Evolutionary conservation across 257 asterid genomes (phyloP).

Genomic region (Galeopsis tetrahit): DNA sequence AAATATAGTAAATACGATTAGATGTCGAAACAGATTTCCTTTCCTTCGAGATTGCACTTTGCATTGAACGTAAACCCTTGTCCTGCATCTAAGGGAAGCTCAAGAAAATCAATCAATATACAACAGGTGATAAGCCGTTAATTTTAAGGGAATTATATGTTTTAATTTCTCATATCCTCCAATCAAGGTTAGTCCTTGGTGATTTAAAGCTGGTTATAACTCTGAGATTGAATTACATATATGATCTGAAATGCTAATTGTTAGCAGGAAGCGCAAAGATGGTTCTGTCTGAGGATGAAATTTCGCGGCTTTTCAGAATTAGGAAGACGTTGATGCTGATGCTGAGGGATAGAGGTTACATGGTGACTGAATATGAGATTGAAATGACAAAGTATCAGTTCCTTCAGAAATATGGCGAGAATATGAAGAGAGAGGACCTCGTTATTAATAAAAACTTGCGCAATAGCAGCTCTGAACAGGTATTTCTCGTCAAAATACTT

Average conservation of each 20-base stretch:
- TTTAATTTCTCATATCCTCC: background rate
- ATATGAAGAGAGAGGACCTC: conserved; percentile 80
- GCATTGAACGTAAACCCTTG: conserved; percentile 17
- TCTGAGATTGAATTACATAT: background rate
- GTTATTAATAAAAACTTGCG: conserved; percentile 55
- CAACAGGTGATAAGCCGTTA: conserved; percentile 23
- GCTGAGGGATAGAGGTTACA: conserved; percentile 53
- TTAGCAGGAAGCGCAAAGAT: conserved; percentile 39
- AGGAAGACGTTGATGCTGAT: conserved; percentile 57
- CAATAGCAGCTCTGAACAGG: conserved; percentile 60
- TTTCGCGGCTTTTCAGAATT: conserved; percentile 45
- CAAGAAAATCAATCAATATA: background rate
- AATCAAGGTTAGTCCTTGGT: background rate
- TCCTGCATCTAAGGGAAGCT: background rate
- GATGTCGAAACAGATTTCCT: background rate
- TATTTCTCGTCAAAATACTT: conserved; percentile 21
- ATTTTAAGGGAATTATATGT: background rate
- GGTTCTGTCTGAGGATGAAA: conserved; percentile 55
- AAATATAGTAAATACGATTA: background rate
- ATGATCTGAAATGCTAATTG: background rate
- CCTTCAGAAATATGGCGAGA: conserved; percentile 61
- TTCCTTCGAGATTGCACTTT: background rate
- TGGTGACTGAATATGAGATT: conserved; percentile 50
- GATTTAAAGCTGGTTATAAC: background rate
- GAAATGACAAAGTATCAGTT: conserved; percentile 53